Evolutionary conservation across 2,329 filamentous ascomycete genomes (phyloP), one percentile per base, ranked within the genome.

Genomic region (Aureobasidium zeae): DNA sequence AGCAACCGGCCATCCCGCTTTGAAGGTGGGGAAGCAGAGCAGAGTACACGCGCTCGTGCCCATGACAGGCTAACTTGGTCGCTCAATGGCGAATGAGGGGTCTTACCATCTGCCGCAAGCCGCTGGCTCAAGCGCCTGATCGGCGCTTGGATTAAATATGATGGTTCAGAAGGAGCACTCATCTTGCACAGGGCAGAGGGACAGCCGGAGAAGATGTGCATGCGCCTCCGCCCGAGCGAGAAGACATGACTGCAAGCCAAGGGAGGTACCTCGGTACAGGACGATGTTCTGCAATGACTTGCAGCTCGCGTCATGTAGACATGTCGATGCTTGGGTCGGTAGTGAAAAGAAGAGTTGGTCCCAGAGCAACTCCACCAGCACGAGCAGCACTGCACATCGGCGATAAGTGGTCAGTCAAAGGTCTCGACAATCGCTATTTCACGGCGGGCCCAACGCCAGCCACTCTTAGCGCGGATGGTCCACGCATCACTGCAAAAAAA

Each of bases 1-100:
- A 45, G 17, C 34, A 31, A 39, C 34, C 43, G 34, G 43, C 43
- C 42, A 45, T 28, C 43, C 43, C 43, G 43, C 43, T 45, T 45
- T 38, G 34, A 17, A 45, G 34, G 33, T 39, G 42, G 42, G 42
- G 42, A 35, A 45, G 42, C 33, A 34, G 12, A 22, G 41, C 22
- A 36, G 31, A 31, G n/a, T 36, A 25, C 31, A 26, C 41, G 26
- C 24, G 42, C 33, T 37, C 33, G 25, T 45, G 32, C 42, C 25
- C 42, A 37, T 21, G 29, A 37, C 24, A 45, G 29, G 43, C 43
- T 45, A 45, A 38, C 33, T 45, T 39, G 22, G 34, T 45, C 26
- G 39, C 30, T 22, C 12, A 21, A 45, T 39, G 34, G 43, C 43
- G 43, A 45, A 45, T 45, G 43, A 39, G 43, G 43, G 43, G 43